Conservation (phyloP, 1,139 yeast species). For the Wickerhamiella infanticola region DNA sequence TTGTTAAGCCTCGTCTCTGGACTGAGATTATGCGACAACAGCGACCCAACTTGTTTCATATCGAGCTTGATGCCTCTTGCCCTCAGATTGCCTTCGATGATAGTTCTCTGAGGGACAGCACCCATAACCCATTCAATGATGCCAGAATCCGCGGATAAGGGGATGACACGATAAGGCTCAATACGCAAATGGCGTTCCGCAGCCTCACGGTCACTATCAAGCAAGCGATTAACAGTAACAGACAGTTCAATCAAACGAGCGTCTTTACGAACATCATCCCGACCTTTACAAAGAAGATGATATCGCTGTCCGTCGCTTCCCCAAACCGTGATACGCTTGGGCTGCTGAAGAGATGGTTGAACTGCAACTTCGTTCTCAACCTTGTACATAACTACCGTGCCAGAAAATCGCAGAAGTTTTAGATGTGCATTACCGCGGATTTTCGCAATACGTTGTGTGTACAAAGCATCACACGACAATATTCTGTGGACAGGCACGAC, state of each 20-base stretch:
- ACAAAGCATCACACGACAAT: constrained; percentile 34
- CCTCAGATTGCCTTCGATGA: constrained; percentile 34
- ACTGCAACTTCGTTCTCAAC: constrained; percentile 53
- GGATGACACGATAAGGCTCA: constrained; percentile 76
- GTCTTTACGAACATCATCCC: constrained; percentile 90
- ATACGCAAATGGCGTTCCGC: constrained; percentile 56
- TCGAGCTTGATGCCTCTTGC: constrained; percentile 25
- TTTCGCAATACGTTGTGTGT: neutral
- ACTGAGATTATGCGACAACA: neutral
- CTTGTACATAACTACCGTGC: constrained; percentile 10
- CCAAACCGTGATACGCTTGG: constrained; percentile 56
- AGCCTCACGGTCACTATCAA: constrained; percentile 54
- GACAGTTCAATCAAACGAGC: constrained; percentile 91
- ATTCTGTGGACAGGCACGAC: constrained; percentile 73
- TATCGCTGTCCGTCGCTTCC: constrained; percentile 69
- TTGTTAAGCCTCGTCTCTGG: neutral
- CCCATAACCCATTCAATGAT: constrained; percentile 86
- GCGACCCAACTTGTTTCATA: constrained; percentile 8
- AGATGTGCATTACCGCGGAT: neutral
- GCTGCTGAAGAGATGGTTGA: constrained; percentile 72
- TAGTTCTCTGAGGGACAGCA: constrained; percentile 63
- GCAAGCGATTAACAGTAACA: constrained; percentile 62
- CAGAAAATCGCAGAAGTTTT: constrained; percentile 1
- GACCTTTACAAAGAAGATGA: constrained; percentile 63
- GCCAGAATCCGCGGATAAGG: constrained; percentile 76